Base-by-base conservation (phyloP, 1,284 basidiomycete genomes). In the Naganishia sp. region DNA sequence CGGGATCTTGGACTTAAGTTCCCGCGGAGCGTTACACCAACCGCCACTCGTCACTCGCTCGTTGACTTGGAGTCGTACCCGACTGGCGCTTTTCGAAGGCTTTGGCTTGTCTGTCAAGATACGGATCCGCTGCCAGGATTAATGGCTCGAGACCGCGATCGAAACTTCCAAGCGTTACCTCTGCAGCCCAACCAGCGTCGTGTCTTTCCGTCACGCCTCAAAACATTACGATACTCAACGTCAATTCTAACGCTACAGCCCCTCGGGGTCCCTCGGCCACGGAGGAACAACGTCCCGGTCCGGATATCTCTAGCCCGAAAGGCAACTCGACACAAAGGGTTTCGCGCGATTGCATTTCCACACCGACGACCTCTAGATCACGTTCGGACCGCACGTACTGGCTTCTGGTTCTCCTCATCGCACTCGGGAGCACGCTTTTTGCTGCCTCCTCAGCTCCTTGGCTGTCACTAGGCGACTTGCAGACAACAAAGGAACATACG, bases 391-490 rank as follows among this genome's bases (percentile, higher is more conserved):
- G 58, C 35, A 7, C 42, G 42, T 51, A 61, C 58, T 61, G 58
- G 58, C 18, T 61, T 28, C 15, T 41, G 23, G 47, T 61, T 5
- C 47, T 61, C 35, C 23, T 61, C 47, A 61, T 61, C 35, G 58
- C 58, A n/a, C 47, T 61, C 23, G 58, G 58, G n/a, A 61, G 58
- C 58, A 61, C 47, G 21, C 39, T 51, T 18, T 51, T 61, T 31
- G 58, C 58, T 31, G 58, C 58, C 25, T 61, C 58, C 13, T 61
- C 58, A 39, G 23, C 58, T 9, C 49, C 58, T 43, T 61, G 58
- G 58, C 58, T 50, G 46, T 39, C 41, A 23, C 35, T 61, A 61
- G 47, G 58, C 23, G 31, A 39, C 32, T 15, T 50, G 35, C 32
- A 39, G 11, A 18, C 25, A 10, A 6, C 47, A 28, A 28, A 18